phyloP scores from a whole-genome alignment of 176 grass and related monocot genomes.

The Musa troglodytarum region DNA sequence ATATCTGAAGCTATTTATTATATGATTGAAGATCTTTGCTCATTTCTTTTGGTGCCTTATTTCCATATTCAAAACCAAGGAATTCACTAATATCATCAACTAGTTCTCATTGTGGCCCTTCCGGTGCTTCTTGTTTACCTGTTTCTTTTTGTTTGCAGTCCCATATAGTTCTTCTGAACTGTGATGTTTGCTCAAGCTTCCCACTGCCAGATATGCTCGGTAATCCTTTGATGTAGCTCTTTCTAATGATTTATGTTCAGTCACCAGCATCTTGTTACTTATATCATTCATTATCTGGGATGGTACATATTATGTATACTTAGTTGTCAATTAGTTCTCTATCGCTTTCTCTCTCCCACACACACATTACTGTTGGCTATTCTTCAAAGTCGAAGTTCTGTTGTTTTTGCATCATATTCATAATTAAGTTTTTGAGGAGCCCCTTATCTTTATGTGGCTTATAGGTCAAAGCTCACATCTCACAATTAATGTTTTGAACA shows the following conservation, averaged over 20 bases:
- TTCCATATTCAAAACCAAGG: not conserved
- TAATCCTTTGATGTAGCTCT: conserved; percentile 34
- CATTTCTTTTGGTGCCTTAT: not conserved
- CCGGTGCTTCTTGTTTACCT: not conserved
- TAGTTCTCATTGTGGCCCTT: conserved; percentile 1
- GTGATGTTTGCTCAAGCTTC: conserved; percentile 94
- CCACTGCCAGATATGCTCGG: conserved; percentile 87
- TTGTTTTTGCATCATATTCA: too few species aligned
- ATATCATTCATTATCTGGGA: not conserved
- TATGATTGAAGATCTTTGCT: not conserved
- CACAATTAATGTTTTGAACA: not conserved
- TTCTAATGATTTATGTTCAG: not conserved
- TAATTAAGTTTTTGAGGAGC: too few species aligned
- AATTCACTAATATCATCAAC: not conserved
- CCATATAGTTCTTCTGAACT: conserved; percentile 97
- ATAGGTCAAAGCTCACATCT: not conserved
- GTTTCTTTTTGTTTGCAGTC: conserved; percentile 38
- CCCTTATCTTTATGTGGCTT: too few species aligned
- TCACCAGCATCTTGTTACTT: not conserved
- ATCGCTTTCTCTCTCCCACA: too few species aligned
- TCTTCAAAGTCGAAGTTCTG: too few species aligned
- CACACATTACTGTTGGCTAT: too few species aligned
- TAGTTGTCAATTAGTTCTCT: not conserved
- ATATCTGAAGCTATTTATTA: not conserved
- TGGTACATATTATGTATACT: not conserved